These are phyloP conservation scores for Rickenella mellea DNA, from an alignment of 768 basidiomycete genomes.

Conservation along the genomic window DNA sequence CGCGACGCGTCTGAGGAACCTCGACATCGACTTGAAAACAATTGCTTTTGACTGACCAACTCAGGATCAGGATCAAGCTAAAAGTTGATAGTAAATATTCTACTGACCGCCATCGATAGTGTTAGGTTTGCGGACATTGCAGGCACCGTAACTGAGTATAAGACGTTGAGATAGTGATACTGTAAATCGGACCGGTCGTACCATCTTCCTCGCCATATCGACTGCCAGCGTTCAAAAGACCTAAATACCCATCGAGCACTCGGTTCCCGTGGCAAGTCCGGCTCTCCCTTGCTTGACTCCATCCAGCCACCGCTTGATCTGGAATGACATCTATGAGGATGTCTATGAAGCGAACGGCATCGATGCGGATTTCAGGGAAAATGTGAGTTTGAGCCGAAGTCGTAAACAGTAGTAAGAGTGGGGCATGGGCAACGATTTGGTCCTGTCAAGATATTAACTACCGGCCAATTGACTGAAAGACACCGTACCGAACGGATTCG, in stretches of 20 bases:
- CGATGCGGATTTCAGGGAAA: conserved; percentile 89
- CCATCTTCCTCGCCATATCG: conserved; percentile 51
- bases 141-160: no score
- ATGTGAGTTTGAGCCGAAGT: conserved; percentile 91
- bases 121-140: conserved; percentile 43
- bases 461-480: background rate
- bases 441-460: conserved; percentile 32
- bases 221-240: conserved; percentile 63
- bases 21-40: conserved; percentile 62
- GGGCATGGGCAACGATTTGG: conserved; percentile 62
- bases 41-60: conserved; percentile 60
- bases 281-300: background rate
- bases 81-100: background rate
- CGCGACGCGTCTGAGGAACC: conserved; percentile 49
- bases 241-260: conserved; percentile 71
- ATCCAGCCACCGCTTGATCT: conserved; percentile 47
- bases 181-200: conserved; percentile 18
- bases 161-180: no score
- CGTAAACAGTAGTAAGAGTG: conserved; percentile 72
- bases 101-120: conserved; percentile 51
- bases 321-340: conserved; percentile 67
- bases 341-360: conserved; percentile 75
- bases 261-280: conserved; percentile 44
- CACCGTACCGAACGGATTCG: conserved; percentile 44
- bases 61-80: background rate